These are phyloP conservation scores for Phytopythium vexans DNA, from an alignment of 352 stramenopile genomes.

Conservation along the genomic window DNA sequence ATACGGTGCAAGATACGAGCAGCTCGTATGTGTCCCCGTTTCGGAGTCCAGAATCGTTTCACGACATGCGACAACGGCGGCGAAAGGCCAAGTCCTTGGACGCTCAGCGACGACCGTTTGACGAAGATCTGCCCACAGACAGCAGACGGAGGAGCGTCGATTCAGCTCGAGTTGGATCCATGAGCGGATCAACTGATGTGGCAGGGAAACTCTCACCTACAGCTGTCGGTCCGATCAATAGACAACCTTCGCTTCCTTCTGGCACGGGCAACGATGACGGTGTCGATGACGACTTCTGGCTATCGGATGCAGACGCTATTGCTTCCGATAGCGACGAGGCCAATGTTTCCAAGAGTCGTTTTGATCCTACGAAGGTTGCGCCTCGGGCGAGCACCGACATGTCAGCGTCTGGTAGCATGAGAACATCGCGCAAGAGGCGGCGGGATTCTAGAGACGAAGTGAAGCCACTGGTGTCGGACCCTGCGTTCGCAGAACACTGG, in stretches of 20 bases:
- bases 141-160: not conserved
- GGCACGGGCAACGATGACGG: conserved; percentile 8
- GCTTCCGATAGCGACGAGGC: not conserved
- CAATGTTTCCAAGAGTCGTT: too few relatives aligned
- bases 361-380: not conserved
- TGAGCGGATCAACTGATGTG: too few relatives aligned
- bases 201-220: too few relatives aligned
- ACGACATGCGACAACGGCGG: conserved; percentile 20
- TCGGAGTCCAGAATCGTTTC: conserved; percentile 22
- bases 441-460: conserved; percentile 21
- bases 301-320: conserved; percentile 56
- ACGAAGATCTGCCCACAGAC: not conserved
- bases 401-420: not conserved
- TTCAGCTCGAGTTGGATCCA: not conserved
- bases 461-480: conserved; percentile 9
- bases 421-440: conserved; percentile 1
- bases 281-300: conserved; percentile 45
- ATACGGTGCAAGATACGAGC: not conserved
- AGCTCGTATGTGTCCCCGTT: conserved; percentile 62
- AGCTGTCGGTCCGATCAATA: too few relatives aligned
- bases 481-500: conserved; percentile 34
- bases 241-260: too few relatives aligned
- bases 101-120: not conserved
- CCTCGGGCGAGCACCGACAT: not conserved
- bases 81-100: conserved; percentile 1